Conservation (phyloP, 257 asterid genomes). For the Solanum lycopersicoides region DNA sequence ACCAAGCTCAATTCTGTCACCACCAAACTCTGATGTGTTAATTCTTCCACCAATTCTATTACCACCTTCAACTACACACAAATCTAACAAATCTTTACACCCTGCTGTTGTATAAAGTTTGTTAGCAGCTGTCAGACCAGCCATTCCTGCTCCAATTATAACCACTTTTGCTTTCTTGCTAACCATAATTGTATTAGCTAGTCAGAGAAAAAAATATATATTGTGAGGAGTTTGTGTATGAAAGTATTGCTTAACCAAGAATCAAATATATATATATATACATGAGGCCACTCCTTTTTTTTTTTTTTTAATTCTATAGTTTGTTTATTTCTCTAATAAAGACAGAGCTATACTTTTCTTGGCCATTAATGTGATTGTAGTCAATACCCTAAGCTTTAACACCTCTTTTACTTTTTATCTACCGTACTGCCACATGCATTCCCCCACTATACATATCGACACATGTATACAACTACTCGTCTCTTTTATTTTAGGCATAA, state of each 20-base stretch:
- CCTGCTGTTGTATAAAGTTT: constrained; percentile 37
- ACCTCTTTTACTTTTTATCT: neutral
- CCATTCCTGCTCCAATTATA: constrained; percentile 93
- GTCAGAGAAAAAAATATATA: neutral
- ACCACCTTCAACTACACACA: constrained; percentile 65
- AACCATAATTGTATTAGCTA: constrained; percentile 23
- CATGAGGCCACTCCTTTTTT: neutral
- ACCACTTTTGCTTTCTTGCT: constrained; percentile 57
- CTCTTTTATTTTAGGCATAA: too few species aligned
- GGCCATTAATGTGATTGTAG: neutral
- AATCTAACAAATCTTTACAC: constrained; percentile 35
- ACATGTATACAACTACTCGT: neutral
- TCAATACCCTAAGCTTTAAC: neutral
- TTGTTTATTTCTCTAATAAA: constrained; percentile 12
- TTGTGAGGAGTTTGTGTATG: neutral
- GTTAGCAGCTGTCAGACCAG: constrained; percentile 87
- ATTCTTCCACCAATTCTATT: constrained; percentile 74
- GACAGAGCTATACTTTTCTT: constrained; percentile 17
- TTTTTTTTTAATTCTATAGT: too few species aligned
- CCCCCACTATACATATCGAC: neutral
- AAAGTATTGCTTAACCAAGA: neutral
- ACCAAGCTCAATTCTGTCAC: constrained; percentile 78
- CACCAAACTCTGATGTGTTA: constrained; percentile 53
- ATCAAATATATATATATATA: constrained; percentile 17
- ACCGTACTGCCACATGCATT: neutral